phyloP scores from a whole-genome alignment of 73 alveolate species.

The Symbiodinium pilosum region DNA sequence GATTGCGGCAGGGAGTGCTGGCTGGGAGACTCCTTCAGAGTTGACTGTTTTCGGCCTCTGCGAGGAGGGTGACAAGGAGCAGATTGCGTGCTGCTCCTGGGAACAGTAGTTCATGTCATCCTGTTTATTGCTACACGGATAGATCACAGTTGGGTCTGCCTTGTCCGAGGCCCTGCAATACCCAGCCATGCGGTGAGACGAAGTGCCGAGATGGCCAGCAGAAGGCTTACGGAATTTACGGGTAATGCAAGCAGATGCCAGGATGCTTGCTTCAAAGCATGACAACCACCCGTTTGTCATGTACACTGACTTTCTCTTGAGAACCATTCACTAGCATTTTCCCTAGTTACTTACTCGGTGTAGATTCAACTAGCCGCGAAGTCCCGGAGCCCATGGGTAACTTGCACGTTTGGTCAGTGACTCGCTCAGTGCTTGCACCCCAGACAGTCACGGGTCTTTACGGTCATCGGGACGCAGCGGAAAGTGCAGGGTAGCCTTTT shows the following conservation, averaged over 20 bases:
- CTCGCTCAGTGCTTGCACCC: no score
- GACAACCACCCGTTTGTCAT: no score
- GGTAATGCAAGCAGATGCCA: neutral
- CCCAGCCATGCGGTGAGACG: neutral
- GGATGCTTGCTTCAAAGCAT: neutral
- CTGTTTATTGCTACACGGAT: no score
- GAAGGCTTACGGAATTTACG: neutral
- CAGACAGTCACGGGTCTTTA: no score
- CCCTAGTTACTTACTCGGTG: no score
- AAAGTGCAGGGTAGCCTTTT: no score
- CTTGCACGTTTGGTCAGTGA: no score
- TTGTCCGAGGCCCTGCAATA: conserved; percentile 8
- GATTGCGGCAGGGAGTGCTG: neutral
- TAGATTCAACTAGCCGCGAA: no score
- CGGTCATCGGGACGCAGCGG: no score
- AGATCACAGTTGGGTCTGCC: neutral
- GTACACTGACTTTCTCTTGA: no score
- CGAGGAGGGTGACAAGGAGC: conserved; percentile 38
- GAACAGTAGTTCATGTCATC: neutral
- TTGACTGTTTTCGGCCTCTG: neutral
- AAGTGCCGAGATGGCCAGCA: conserved; percentile 11
- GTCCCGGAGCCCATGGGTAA: no score
- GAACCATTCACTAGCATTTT: no score
- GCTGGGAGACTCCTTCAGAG: neutral
- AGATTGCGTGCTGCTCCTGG: neutral